Base-by-base conservation (phyloP, 768 basidiomycete genomes). In the Podaxis sp. region DNA sequence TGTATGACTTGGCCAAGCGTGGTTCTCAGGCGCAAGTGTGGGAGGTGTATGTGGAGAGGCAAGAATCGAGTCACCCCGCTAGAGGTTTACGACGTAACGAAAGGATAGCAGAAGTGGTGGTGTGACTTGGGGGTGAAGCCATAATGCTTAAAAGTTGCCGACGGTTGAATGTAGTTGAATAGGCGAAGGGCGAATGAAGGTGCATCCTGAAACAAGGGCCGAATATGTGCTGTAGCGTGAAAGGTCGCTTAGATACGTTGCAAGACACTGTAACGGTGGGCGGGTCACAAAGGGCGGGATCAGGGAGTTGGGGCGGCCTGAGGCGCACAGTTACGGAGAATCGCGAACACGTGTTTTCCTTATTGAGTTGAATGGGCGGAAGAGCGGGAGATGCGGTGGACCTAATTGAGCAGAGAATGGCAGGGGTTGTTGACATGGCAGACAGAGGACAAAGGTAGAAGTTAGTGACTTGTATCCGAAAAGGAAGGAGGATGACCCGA, bases 401-500 rank as follows among this genome's bases (percentile, higher is more conserved):
- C 58, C 50, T 40, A 40, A 40, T 40, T 50, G 33, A 36, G 58
- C 33, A 22, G n/a, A 33, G 49, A 50, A 51, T 49, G 49, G 57
- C 28, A 33, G 30, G 40, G 0, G 56, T 22, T 15, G 53, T 33
- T 58, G 57, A 58, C 57, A 58, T 49, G 57, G 22, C 48, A 48
- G 57, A 12, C n/a, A 26, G 58, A 50, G 20, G 33, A 48, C 28
- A 36, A 59, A 36, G 33, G 30, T n/a, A 12, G 58, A 59, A 37
- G 30, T n/a, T 22, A 30, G 8, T 22, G 54, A 36, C 36, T 26
- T 20, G 49, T 12, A 20, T 60, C 58, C 58, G 58, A 60, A 60
- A 60, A 60, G 59, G 59, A 40, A 53, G 59, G 59, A 38, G n/a
- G 20, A 4, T n/a, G 49, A 60, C n/a, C 56, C 57, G 28, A 33